Base-by-base conservation (phyloP, 169 alveolate species). In the Cryptosporidium ryanae region DNA sequence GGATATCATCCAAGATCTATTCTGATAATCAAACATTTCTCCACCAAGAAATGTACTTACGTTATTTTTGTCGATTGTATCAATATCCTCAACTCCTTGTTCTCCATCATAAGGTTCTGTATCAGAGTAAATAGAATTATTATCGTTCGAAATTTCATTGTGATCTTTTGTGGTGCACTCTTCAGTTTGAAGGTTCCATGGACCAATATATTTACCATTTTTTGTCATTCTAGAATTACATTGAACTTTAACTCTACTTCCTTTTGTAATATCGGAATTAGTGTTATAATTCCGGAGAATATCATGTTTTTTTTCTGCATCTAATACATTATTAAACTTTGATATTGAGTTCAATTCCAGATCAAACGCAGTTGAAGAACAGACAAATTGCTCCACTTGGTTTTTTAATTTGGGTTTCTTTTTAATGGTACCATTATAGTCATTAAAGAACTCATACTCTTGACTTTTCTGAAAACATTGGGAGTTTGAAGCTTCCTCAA, bases 21-120 rank as follows among this genome's bases (percentile, higher is more conserved):
- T 48, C 48, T 76, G 87, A 61, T 76, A 76, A 55, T 76, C 87
- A 59, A 55, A 21, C 21, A 32, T 52, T 18, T 55, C 68, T 15
- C 59, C 59, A 5, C 87, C 87, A 23, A 76, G 87, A 25, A 76
- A 76, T 59, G 68, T 76, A 23, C 87, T 76, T n/a, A 34, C 59
- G 8, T 34, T 25, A 21, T 2, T 25, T 8, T 54, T 54, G 23
- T 12, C 13, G 13, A 21, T 54, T 21, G 13, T 12, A 21, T 54
- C 64, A 7, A 25, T 54, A 7, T 12, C 64, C 23, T 21, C 29
- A 54, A 21, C 64, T 54, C 15, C 48, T 18, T 66, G 25, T 0
- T 49, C 8, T 66, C 23, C 64, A 10, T 48, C 82, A 18, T 5
- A 1, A 15, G 8, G 13, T 46, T 29, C 31, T 32, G 46, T 38